phyloP scores from a whole-genome alignment of 805 yeast genomes.

The Kuraishia floccosa region DNA sequence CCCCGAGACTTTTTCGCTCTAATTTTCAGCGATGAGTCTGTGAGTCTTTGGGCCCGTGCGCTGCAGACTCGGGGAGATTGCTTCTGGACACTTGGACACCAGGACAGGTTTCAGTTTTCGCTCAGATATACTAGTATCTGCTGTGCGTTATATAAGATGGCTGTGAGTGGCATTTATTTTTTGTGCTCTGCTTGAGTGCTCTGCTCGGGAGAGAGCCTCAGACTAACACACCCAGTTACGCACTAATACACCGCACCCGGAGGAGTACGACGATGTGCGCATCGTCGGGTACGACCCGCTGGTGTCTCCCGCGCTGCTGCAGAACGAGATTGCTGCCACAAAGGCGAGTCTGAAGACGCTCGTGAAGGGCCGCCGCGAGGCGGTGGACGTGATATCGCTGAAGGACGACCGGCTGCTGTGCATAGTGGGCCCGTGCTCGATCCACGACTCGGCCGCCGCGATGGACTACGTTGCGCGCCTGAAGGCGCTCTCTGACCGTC shows the following conservation, averaged over 20 bases:
- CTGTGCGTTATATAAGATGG: no score
- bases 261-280: slow-evolving; percentile 65
- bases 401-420: slow-evolving; percentile 80
- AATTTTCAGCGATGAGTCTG: no score
- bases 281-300: slow-evolving; percentile 88
- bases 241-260: slow-evolving; percentile 51
- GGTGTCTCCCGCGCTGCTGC: slow-evolving; percentile 89
- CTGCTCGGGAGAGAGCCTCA: no score
- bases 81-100: no score
- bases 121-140: no score
- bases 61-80: no score
- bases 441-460: slow-evolving; percentile 91
- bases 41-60: no score
- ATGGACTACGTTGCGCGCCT: slow-evolving; percentile 73
- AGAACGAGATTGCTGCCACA: slow-evolving; percentile 70
- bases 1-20: no score
- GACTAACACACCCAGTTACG: no score
- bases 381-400: slow-evolving; percentile 65
- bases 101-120: no score
- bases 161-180: no score
- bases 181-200: no score
- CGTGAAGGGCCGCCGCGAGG: slow-evolving; percentile 63
- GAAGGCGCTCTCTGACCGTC: slow-evolving; percentile 42
- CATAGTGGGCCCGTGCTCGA: slow-evolving; percentile 94
- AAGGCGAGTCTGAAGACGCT: slow-evolving; percentile 50